Evolutionary conservation across 2,329 filamentous ascomycete genomes (phyloP), one percentile per base, ranked within the genome.

Genomic region (Fusarium begoniae): DNA sequence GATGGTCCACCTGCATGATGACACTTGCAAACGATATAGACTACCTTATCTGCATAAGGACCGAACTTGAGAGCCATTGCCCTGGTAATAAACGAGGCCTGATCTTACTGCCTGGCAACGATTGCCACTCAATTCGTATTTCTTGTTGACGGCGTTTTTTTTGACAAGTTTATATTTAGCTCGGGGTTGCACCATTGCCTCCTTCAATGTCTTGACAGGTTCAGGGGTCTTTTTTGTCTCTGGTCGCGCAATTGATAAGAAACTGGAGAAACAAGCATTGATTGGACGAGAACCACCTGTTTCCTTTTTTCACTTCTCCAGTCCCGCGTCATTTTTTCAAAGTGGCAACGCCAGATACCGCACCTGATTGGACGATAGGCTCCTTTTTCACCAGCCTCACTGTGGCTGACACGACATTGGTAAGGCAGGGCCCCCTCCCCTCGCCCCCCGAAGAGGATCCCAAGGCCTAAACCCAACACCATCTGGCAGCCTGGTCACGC

Each of bases 401-500:
- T 66, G 76, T 77, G 76, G 76, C 76, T 74, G 43, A 63, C 57
- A 66, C 69, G 64, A 65, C 53, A 54, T 69, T 58, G 75, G 67
- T 68, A 69, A 47, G 66, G 66, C 64, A 74, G 65, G 60, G 57
- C 75, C 73, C 75, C 70, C 75, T 60, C 63, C 54, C 57, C 65
- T 66, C 65, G 68, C 61, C 63, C 62, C 66, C 66, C 57, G 61
- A 69, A 58, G 66, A 67, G 56, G 69, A 70, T 56, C 62, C 73
- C 57, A 76, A 75, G 67, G 68, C 74, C 75, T 69, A 78, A 79
- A 75, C 75, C 77, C 76, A 77, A 80, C 76, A 77, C 77, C 76
- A 78, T 78, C 77, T 76, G 78, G 78, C 76, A 76, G 75, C 79
- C 77, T 79, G 76, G 80, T 82, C 80, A 82, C 81, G 80, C 80